These are phyloP conservation scores for Pinus albicaulis DNA, from an alignment of 75 land plant genomes.

Conservation along the genomic window DNA sequence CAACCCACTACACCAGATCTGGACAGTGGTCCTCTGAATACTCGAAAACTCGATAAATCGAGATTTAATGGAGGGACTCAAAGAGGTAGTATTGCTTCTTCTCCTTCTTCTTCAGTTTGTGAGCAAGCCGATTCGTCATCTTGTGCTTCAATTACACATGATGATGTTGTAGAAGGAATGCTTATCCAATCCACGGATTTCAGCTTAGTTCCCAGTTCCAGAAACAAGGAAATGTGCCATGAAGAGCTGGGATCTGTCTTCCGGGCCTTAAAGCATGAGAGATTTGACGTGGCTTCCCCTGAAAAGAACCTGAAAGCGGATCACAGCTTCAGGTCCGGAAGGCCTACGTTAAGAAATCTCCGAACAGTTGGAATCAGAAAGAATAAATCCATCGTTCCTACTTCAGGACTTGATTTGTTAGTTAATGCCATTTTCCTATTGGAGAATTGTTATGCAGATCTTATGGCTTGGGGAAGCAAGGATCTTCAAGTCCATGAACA, in stretches of 20 bases:
- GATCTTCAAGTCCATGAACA: not conserved
- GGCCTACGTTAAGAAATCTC: not conserved
- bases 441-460: not conserved
- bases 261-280: not conserved
- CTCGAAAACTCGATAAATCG: not conserved
- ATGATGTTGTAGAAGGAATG: slow-evolving; percentile 9
- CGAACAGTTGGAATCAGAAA: not conserved
- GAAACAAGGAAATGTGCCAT: not conserved
- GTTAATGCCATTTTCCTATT: slow-evolving; percentile 5
- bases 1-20: slow-evolving; percentile 12
- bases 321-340: not conserved
- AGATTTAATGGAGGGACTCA: not conserved
- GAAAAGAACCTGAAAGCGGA: not conserved
- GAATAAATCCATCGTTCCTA: not conserved
- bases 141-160: not conserved
- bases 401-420: slow-evolving; percentile 4
- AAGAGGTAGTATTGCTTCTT: not conserved
- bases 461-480: slow-evolving; percentile 4
- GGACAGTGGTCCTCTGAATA: not conserved
- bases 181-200: not conserved
- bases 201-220: not conserved
- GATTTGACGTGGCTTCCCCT: not conserved
- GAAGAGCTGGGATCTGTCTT: not conserved
- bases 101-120: slow-evolving; percentile 4
- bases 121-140: slow-evolving; percentile 7